Percentiles rank a stretch among this genome's conserved stretches.
Conservation (phyloP, 2,329 filamentous ascomycete genomes). For the Ophiobolus disseminans region DNA sequence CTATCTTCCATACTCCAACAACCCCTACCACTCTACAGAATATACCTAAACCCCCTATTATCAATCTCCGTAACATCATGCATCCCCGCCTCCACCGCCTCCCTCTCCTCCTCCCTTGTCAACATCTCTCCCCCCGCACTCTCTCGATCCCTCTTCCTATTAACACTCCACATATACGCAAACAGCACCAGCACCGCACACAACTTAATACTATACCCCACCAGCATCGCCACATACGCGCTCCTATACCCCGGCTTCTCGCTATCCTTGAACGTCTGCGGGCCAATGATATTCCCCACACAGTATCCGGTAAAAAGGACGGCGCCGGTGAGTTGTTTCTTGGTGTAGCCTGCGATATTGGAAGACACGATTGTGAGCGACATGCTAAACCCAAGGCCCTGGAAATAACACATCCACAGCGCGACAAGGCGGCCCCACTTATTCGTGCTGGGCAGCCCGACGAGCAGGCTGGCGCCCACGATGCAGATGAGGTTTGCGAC, state of each 20-base stretch:
- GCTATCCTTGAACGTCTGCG: constrained; percentile 50
- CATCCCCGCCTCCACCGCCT: constrained; percentile 50
- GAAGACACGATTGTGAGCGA: constrained; percentile 48
- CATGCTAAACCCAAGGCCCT: constrained; percentile 39
- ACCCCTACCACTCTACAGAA: constrained; percentile 24
- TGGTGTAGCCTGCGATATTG: constrained; percentile 51
- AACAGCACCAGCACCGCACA: constrained; percentile 46
- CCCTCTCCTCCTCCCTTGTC: constrained; percentile 46
- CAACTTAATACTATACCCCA: constrained; percentile 51
- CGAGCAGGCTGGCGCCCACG: constrained; percentile 17
- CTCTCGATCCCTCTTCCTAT: constrained; percentile 41
- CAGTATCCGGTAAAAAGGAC: constrained; percentile 53
- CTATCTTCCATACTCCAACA: neutral
- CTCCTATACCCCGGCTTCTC: constrained; percentile 46
- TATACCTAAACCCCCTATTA: constrained; percentile 55
- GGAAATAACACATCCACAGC: constrained; percentile 53
- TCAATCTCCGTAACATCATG: constrained; percentile 52
- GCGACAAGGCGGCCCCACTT: constrained; percentile 41
- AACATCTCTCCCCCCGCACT: constrained; percentile 22
- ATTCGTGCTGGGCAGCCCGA: constrained; percentile 9
- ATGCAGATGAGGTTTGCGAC: constrained; percentile 22
- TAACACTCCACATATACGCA: constrained; percentile 47
- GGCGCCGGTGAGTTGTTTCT: constrained; percentile 64
- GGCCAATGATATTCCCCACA: constrained; percentile 51
- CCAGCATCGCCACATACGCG: constrained; percentile 36